phyloP scores from a whole-genome alignment of 306 rosid genomes.

The Casuarina equisetifolia region DNA sequence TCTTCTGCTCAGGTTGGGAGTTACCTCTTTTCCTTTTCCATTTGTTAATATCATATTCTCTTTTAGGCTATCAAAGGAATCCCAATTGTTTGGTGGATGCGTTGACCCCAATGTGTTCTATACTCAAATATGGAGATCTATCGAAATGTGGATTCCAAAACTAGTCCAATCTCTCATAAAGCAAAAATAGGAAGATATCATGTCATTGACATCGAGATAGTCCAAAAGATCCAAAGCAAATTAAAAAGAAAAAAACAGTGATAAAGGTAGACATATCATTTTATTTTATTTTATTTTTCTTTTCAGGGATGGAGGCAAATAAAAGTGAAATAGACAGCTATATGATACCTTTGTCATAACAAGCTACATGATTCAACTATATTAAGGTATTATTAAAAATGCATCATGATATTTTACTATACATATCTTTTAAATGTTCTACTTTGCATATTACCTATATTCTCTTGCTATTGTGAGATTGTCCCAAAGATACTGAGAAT shows the following conservation, averaged over 20 bases:
- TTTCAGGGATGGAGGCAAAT: background rate
- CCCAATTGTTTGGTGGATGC: slow-evolving; percentile 35
- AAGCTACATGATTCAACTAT: too few species aligned
- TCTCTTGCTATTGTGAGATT: slow-evolving; percentile 27
- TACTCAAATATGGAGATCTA: slow-evolving; percentile 33
- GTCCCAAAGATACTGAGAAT: slow-evolving; percentile 29
- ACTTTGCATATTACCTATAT: too few species aligned
- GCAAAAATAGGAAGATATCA: slow-evolving; percentile 33
- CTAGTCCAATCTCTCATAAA: slow-evolving; percentile 50
- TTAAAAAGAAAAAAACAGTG: background rate
- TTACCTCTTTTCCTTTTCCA: too few species aligned
- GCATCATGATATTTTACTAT: too few species aligned
- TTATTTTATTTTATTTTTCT: too few species aligned
- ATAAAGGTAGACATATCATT: slow-evolving; percentile 34
- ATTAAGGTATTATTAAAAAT: too few species aligned
- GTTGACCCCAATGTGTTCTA: background rate
- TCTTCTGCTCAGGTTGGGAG: too few species aligned
- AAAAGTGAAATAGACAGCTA: too few species aligned
- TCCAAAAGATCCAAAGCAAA: slow-evolving; percentile 35
- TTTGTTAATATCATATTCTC: too few species aligned
- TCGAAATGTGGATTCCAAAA: slow-evolving; percentile 36
- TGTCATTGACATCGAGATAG: slow-evolving; percentile 33
- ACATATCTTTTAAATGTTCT: too few species aligned
- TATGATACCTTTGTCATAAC: too few species aligned
- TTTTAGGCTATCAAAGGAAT: slow-evolving; percentile 30